A percentile compares a stretch with the other conserved stretches of the same genome.
phyloP scores from a whole-genome alignment of 164 flowering plant species.

The Berberis vulgaris region DNA sequence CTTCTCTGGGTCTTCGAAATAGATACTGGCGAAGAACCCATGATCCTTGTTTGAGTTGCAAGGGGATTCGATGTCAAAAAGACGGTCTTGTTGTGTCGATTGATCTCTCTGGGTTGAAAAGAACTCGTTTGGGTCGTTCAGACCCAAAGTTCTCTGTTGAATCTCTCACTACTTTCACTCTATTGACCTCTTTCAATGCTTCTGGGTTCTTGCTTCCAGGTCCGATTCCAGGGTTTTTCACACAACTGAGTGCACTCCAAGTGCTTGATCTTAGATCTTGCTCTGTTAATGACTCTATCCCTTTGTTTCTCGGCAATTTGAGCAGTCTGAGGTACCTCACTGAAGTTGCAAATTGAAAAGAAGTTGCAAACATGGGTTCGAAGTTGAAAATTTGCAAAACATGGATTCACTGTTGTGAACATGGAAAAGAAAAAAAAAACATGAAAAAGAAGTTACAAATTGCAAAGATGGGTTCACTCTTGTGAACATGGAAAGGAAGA shows the following conservation, averaged over 20 bases:
- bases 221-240: slow-evolving; percentile 68
- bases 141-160: slow-evolving; percentile 51
- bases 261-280: slow-evolving; percentile 65
- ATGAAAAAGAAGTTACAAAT: too few species aligned
- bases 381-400: too few species aligned
- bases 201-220: slow-evolving; percentile 64
- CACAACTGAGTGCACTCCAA: slow-evolving; percentile 26
- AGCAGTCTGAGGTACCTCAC: slow-evolving; percentile 28
- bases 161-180: slow-evolving; percentile 44
- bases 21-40: slow-evolving; percentile 76
- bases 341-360: too few species aligned
- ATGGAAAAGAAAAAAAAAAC: too few species aligned
- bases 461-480: too few species aligned
- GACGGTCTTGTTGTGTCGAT: slow-evolving; percentile 44
- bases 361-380: too few species aligned
- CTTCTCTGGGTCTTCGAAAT: slow-evolving; percentile 67
- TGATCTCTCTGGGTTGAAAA: slow-evolving; percentile 39
- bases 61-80: slow-evolving; percentile 39
- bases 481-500: too few species aligned
- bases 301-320: slow-evolving; percentile 36
- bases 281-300: slow-evolving; percentile 42
- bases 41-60: slow-evolving; percentile 60
- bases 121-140: slow-evolving; percentile 39
- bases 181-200: slow-evolving; percentile 48
- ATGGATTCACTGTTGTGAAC: too few species aligned